A percentile compares a stretch with the other conserved stretches of the same genome.
These are phyloP conservation scores for Strobilomyces dryophilus DNA, from an alignment of 768 basidiomycete species.

Conservation along the genomic window DNA sequence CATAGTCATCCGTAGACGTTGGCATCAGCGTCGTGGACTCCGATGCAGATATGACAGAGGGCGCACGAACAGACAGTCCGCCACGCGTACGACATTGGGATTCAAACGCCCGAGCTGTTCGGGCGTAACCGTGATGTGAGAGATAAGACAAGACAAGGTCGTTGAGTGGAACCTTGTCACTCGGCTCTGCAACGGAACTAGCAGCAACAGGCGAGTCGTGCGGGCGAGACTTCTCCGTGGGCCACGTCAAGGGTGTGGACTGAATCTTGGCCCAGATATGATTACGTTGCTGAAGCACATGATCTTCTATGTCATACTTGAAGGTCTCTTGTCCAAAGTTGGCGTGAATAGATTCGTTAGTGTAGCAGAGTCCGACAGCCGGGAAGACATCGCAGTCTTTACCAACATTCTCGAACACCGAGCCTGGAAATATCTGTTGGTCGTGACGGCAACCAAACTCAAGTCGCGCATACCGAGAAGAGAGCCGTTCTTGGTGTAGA, in stretches of 20 bases:
- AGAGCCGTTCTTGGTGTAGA: constrained; percentile 87
- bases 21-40: constrained; percentile 1
- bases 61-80: constrained; percentile 15
- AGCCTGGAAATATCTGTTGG: constrained; percentile 37
- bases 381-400: constrained; percentile 71
- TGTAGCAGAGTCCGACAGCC: constrained; percentile 82
- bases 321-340: constrained; percentile 90
- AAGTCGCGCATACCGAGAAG: constrained; percentile 48
- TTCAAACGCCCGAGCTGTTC: constrained; percentile 65
- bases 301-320: constrained; percentile 85
- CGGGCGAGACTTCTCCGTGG: constrained; percentile 16
- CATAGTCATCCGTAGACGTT: constrained; percentile 34
- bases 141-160: constrained; percentile 78
- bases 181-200: constrained; percentile 37
- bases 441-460: constrained; percentile 6
- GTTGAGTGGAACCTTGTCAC: constrained; percentile 57
- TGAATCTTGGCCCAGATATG: constrained; percentile 66
- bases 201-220: constrained; percentile 5
- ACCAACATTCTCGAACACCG: constrained; percentile 70
- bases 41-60: constrained; percentile 3
- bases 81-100: constrained; percentile 38
- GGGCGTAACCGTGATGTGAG: constrained; percentile 78
- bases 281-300: constrained; percentile 70
- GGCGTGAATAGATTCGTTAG: constrained; percentile 70
- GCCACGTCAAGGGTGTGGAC: constrained; percentile 49